Evolutionary conservation across 139 green algal genomes (phyloP).

Genomic region (Desmodesmus armatus): DNA sequence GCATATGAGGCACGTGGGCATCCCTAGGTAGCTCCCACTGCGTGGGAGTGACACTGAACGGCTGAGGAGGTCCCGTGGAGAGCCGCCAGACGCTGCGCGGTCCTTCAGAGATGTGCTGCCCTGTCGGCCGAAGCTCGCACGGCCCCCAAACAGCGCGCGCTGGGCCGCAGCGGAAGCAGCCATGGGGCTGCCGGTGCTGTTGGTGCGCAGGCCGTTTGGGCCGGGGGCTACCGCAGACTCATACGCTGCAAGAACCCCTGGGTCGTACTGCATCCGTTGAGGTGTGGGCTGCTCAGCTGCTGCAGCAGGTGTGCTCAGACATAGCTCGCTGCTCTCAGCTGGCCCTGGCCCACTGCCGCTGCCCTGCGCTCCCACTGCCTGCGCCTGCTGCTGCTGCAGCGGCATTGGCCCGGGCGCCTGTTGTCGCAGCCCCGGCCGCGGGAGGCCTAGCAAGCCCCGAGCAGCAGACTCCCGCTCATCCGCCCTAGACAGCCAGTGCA

Average conservation of each 20-base stretch:
- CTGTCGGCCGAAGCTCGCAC: too few species aligned
- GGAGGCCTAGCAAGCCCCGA: slow-evolving; percentile 8
- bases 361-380: neutral
- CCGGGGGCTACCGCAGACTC: too few species aligned
- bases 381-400: neutral
- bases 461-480: neutral
- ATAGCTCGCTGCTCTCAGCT: neutral
- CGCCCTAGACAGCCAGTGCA: neutral
- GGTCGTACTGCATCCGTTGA: too few species aligned
- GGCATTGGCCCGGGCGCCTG: neutral
- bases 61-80: too few species aligned
- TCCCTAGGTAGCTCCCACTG: neutral
- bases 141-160: neutral
- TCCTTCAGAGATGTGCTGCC: too few species aligned
- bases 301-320: too few species aligned
- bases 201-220: too few species aligned
- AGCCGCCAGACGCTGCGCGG: too few species aligned
- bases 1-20: slow-evolving; percentile 84
- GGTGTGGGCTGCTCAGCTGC: neutral
- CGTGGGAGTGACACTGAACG: neutral
- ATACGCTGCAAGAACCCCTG: too few species aligned
- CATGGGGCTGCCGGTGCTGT: too few species aligned
- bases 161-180: too few species aligned
- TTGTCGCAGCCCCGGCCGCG: neutral
- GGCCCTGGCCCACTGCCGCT: neutral